Conservation (phyloP, 2,329 filamentous ascomycete species). For the Escovopsis sp. region DNA sequence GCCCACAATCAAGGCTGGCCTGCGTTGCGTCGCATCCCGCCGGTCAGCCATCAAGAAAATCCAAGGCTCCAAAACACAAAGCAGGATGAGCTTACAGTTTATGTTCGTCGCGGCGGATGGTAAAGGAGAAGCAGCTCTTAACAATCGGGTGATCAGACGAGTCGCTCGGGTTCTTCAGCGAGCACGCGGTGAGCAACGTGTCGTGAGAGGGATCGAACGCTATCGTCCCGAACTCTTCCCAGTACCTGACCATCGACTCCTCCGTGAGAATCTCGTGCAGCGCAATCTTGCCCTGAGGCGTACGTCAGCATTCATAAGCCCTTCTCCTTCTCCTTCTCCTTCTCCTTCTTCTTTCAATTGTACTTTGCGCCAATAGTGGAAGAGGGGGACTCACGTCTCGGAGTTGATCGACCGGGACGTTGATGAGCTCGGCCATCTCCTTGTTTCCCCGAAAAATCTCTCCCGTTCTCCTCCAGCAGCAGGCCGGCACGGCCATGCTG, state of each 20-base stretch:
- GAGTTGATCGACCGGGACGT: conserved; percentile 78
- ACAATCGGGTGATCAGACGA: conserved; percentile 58
- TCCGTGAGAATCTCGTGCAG: conserved; percentile 93
- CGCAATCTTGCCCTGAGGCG: conserved; percentile 74
- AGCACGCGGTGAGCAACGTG: conserved; percentile 86
- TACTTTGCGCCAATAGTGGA: not conserved
- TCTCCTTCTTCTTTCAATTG: too few relatives aligned
- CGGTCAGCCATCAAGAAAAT: not conserved
- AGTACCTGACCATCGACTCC: conserved; percentile 89
- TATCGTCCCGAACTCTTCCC: conserved; percentile 97
- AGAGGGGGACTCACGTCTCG: conserved; percentile 54
- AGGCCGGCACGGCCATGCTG: conserved; percentile 96
- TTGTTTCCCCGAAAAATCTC: conserved; percentile 97
- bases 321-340: not conserved
- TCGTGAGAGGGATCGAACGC: conserved; percentile 92
- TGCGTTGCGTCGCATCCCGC: conserved; percentile 20
- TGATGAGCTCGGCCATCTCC: conserved; percentile 94
- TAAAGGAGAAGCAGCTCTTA: conserved; percentile 95
- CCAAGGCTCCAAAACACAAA: not conserved
- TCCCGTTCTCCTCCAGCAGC: conserved; percentile 90
- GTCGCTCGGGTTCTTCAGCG: conserved; percentile 66
- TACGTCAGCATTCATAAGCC: not conserved
- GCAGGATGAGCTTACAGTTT: conserved; percentile 61
- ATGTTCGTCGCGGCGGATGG: conserved; percentile 84
- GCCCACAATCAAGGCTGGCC: conserved; percentile 86